A percentile compares a stretch with the other conserved stretches of the same genome.
Conservation (phyloP, 164 flowering plant species). For the Magnolia sinica region DNA sequence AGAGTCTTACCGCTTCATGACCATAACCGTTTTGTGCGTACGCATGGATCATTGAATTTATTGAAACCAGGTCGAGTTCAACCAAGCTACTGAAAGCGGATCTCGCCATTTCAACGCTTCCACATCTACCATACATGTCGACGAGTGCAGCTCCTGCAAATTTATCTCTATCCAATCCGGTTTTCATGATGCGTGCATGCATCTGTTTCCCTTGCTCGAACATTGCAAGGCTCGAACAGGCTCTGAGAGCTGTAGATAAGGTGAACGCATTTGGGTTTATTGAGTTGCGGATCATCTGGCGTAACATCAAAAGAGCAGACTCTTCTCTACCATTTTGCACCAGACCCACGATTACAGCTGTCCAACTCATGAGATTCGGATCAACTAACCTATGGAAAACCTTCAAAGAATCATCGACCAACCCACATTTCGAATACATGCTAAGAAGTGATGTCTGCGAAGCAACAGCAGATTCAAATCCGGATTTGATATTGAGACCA, state of each 20-base stretch:
- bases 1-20: conserved; percentile 39
- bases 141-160: conserved; percentile 40
- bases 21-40: conserved; percentile 48
- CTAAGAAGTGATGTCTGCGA: conserved; percentile 55
- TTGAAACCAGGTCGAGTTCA: conserved; percentile 30
- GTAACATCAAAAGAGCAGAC: conserved; percentile 34
- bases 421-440: conserved; percentile 59
- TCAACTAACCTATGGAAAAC: conserved; percentile 32
- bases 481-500: conserved; percentile 39
- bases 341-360: conserved; percentile 49
- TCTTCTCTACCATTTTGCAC: conserved; percentile 53
- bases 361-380: conserved; percentile 59
- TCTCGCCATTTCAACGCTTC: conserved; percentile 34
- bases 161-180: conserved; percentile 28
- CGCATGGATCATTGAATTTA: conserved; percentile 46
- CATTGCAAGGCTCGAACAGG: conserved; percentile 48
- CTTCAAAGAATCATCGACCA: conserved; percentile 39
- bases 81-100: conserved; percentile 31
- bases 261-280: conserved; percentile 43
- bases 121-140: conserved; percentile 53
- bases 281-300: conserved; percentile 38
- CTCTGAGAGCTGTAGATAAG: conserved; percentile 42
- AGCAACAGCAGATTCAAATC: conserved; percentile 33
- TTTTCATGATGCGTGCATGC: conserved; percentile 33
- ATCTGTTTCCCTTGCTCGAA: conserved; percentile 41